Evolutionary conservation across 352 stramenopile species (phyloP).

Genomic region (Poterioochromonas sp.): DNA sequence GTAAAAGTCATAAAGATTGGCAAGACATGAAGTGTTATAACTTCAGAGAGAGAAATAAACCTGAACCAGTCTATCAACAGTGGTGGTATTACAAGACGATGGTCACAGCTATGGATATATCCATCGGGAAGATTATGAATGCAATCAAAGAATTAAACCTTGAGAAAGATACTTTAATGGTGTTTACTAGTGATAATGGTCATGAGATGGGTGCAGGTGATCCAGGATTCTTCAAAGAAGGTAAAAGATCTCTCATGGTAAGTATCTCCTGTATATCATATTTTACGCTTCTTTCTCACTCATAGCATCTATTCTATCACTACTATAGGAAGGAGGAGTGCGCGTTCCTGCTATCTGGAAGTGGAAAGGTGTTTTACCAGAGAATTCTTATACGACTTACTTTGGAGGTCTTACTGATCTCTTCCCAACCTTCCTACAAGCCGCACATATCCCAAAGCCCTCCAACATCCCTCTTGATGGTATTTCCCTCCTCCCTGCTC

Average conservation of each 20-base stretch:
- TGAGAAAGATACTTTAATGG: constrained; percentile 46
- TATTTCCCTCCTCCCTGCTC: background rate
- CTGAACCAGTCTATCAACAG: background rate
- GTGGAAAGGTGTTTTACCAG: constrained; percentile 6
- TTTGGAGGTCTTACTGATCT: background rate
- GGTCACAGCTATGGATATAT: constrained; percentile 52
- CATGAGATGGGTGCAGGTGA: constrained; percentile 43
- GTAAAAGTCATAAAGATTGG: background rate
- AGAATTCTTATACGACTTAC: background rate
- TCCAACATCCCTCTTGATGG: background rate
- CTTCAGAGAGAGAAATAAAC: background rate
- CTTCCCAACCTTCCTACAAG: constrained; percentile 13
- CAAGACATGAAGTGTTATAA: background rate
- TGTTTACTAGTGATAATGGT: constrained; percentile 51
- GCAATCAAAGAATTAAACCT: constrained; percentile 36
- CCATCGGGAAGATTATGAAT: constrained; percentile 45
- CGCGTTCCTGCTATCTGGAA: background rate
- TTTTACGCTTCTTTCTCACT: no score
- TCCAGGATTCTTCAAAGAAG: background rate
- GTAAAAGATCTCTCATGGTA: constrained; percentile 9
- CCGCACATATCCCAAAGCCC: background rate
- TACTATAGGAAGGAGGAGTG: constrained; percentile 7
- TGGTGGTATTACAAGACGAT: constrained; percentile 20
- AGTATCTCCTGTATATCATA: background rate
- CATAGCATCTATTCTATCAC: background rate